phyloP scores from a whole-genome alignment of 2,329 filamentous ascomycete genomes.

The Alternaria rosae region DNA sequence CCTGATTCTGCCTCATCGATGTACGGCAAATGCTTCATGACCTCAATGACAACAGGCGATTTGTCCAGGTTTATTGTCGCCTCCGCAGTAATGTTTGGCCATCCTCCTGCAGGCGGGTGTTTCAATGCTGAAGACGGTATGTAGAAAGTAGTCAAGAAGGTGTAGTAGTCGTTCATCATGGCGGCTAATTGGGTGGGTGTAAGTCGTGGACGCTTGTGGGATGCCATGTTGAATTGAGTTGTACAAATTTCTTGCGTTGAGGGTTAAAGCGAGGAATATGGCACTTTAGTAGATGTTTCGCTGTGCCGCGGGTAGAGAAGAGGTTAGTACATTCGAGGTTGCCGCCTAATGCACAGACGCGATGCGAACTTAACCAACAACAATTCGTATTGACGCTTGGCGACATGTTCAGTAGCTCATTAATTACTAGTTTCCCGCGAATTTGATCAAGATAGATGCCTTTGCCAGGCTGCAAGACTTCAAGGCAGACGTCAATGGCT shows the following conservation, averaged over 20 bases:
- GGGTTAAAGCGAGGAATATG: background rate
- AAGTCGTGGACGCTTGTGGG: background rate
- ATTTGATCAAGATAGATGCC: background rate
- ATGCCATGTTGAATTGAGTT: background rate
- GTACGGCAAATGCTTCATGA: conserved; percentile 17
- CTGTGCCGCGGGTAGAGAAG: background rate
- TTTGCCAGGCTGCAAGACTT: background rate
- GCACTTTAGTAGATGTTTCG: background rate
- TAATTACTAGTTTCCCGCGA: background rate
- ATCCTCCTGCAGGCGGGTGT: conserved; percentile 11
- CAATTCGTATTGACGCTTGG: background rate
- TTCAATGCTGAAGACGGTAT: conserved; percentile 10
- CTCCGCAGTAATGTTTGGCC: conserved; percentile 15
- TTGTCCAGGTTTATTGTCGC: conserved; percentile 2
- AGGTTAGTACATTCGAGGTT: background rate
- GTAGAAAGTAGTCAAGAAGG: conserved; percentile 15
- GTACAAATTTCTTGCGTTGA: background rate
- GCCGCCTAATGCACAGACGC: background rate
- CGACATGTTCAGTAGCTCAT: background rate
- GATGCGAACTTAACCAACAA: background rate
- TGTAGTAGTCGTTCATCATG: conserved; percentile 18
- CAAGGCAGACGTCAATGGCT: background rate
- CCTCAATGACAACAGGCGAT: conserved; percentile 12
- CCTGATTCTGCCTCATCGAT: conserved; percentile 1
- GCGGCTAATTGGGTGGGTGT: background rate